A percentile compares a stretch with the other conserved stretches of the same genome.
Evolutionary conservation across 1,284 basidiomycete species (phyloP).

Genomic region (Nidula niveotomentosa): DNA sequence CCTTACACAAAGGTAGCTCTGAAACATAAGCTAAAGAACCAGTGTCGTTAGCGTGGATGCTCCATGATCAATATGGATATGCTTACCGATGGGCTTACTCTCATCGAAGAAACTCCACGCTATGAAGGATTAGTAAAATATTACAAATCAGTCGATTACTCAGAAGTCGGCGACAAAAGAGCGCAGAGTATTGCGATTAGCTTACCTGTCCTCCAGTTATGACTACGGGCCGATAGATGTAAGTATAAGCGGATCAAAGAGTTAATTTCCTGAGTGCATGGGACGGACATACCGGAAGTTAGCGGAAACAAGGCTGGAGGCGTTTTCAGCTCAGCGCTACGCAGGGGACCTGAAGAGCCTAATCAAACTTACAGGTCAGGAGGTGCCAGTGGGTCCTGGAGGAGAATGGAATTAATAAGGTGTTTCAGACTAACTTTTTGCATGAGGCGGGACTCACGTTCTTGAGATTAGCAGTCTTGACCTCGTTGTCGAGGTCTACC

Average conservation of each 20-base stretch:
- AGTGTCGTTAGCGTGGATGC: neutral
- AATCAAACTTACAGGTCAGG: conserved; percentile 40
- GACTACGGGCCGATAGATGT: conserved; percentile 17
- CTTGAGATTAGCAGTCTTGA: conserved; percentile 61
- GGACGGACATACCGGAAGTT: conserved; percentile 43
- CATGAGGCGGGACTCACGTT: conserved; percentile 33
- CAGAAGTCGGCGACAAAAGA: too few relatives aligned
- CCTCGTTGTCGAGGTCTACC: conserved; percentile 60
- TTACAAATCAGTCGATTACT: too few relatives aligned
- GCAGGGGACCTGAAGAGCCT: too few relatives aligned
- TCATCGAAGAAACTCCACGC: conserved; percentile 48
- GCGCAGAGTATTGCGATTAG: neutral
- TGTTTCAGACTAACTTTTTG: too few relatives aligned
- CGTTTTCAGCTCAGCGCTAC: neutral
- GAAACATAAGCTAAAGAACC: conserved; percentile 31
- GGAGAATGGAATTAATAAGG: neutral
- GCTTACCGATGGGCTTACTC: conserved; percentile 38
- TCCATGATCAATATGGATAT: neutral
- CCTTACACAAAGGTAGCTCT: conserved; percentile 35
- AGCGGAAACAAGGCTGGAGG: conserved; percentile 42
- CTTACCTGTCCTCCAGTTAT: conserved; percentile 58
- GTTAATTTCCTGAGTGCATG: too few relatives aligned
- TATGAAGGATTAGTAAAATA: conserved; percentile 16
- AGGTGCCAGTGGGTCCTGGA: conserved; percentile 58
- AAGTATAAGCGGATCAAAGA: too few relatives aligned